These are phyloP conservation scores for Ustilago xerochloae DNA, from an alignment of 1,284 basidiomycete genomes.

Conservation along the genomic window DNA sequence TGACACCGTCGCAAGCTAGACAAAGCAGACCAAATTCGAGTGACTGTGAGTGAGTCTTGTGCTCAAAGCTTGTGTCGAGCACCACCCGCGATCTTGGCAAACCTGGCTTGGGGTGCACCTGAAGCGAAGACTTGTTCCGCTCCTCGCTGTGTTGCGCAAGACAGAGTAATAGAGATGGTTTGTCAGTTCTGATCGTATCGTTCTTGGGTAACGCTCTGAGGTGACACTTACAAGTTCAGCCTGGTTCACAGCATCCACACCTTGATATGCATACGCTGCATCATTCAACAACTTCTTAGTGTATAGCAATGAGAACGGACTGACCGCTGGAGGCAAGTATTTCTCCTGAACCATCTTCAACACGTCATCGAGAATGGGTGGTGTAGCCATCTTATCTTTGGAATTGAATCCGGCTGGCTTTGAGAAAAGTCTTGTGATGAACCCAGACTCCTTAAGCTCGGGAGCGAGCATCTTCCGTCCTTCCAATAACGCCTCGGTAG, in stretches of 20 bases:
- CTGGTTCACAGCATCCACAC: conserved; percentile 42
- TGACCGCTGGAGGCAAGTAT: conserved; percentile 42
- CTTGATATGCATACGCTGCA: conserved; percentile 43
- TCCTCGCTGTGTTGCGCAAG: conserved; percentile 26
- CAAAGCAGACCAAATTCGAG: too few relatives aligned
- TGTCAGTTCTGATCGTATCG: too few relatives aligned
- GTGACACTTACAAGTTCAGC: conserved; percentile 45
- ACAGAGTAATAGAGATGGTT: background rate
- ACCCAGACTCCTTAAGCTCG: conserved; percentile 46
- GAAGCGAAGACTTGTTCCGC: conserved; percentile 50
- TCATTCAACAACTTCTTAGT: conserved; percentile 52
- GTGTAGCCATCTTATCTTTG: conserved; percentile 29
- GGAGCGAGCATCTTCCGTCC: conserved; percentile 43
- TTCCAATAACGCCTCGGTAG: conserved; percentile 50
- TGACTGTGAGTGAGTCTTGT: too few relatives aligned
- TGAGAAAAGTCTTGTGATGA: conserved; percentile 46
- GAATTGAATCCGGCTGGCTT: conserved; percentile 25
- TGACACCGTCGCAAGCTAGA: too few relatives aligned
- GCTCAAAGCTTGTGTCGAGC: conserved; percentile 53
- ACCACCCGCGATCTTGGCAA: conserved; percentile 42
- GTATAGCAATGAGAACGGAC: conserved; percentile 48
- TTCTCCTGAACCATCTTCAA: conserved; percentile 30
- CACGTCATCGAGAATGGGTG: conserved; percentile 44
- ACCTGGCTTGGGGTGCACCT: conserved; percentile 39
- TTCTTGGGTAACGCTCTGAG: too few relatives aligned